Evolutionary conservation across 495 filamentous ascomycete genomes (phyloP).

Genomic region (Penicillium soppii): DNA sequence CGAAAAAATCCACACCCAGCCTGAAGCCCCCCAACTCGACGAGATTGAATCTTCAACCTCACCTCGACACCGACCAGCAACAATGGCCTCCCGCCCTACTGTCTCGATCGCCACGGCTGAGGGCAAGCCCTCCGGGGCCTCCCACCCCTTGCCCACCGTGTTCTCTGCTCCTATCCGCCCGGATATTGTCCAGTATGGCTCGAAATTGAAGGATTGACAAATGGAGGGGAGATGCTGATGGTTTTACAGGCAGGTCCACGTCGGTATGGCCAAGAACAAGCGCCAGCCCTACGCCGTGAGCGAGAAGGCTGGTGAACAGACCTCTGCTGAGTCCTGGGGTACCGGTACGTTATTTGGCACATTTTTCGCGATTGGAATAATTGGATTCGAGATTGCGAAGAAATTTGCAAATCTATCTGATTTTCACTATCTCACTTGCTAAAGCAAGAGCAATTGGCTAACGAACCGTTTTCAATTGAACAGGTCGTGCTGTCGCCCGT

Average conservation of each 20-base stretch:
- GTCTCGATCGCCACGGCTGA: constrained; percentile 92
- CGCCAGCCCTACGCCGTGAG: constrained; percentile 98
- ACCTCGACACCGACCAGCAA: constrained; percentile 53
- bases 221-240: constrained; percentile 37
- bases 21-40: constrained; percentile 27
- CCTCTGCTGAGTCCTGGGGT: constrained; percentile 99
- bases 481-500: constrained; percentile 99
- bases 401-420: constrained; percentile 5
- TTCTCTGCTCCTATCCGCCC: constrained; percentile 96
- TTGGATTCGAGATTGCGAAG: constrained; percentile 4
- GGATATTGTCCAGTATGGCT: constrained; percentile 89
- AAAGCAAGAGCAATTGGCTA: constrained; percentile 13
- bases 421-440: background rate
- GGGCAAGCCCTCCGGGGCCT: constrained; percentile 83
- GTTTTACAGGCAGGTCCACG: constrained; percentile 73
- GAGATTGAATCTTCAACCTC: constrained; percentile 44
- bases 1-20: constrained; percentile 46
- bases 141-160: constrained; percentile 87
- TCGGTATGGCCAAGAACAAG: constrained; percentile 99
- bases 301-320: constrained; percentile 99
- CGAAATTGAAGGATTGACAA: constrained; percentile 12
- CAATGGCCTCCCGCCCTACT: constrained; percentile 91
- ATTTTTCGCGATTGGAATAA: constrained; percentile 19
- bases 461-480: constrained; percentile 18
- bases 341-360: constrained; percentile 72